These are phyloP conservation scores for Pichia californica DNA, from an alignment of 805 yeast genomes.

Conservation along the genomic window DNA sequence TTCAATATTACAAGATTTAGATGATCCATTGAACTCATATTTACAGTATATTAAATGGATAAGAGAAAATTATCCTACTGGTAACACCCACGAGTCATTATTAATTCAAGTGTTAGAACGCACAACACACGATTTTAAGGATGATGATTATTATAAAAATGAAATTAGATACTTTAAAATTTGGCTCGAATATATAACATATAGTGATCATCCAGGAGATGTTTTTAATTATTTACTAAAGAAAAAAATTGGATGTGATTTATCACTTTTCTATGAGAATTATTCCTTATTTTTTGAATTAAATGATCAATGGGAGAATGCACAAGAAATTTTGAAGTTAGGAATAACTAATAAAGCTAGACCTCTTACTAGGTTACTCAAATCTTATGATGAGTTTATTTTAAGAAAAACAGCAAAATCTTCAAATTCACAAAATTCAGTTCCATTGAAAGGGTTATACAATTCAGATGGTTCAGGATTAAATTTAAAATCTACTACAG, in stretches of 20 bases:
- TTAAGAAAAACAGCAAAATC: constrained; percentile 29
- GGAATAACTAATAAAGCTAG: constrained; percentile 61
- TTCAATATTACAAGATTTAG: constrained; percentile 47
- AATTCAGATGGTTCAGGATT: constrained; percentile 25
- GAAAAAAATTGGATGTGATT: constrained; percentile 59
- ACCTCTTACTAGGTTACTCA: constrained; percentile 46
- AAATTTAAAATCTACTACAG: constrained; percentile 5
- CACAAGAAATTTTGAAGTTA: constrained; percentile 48
- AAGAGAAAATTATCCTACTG: constrained; percentile 55
- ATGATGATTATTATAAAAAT: constrained; percentile 61
- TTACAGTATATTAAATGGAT: constrained; percentile 76
- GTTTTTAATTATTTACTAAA: constrained; percentile 65
- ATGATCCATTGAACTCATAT: constrained; percentile 78
- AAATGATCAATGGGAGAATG: constrained; percentile 42
- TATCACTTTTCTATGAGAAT: constrained; percentile 72
- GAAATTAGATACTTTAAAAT: constrained; percentile 75
- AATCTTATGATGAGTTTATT: constrained; percentile 39
- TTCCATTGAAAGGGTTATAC: constrained; percentile 3
- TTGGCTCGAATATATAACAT: constrained; percentile 75
- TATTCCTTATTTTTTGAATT: constrained; percentile 61
- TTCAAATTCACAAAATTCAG: constrained; percentile 3
- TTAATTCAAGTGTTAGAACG: constrained; percentile 59
- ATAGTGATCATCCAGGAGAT: constrained; percentile 63
- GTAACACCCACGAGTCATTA: constrained; percentile 54
- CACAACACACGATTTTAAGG: constrained; percentile 64